These are phyloP conservation scores for Lentinula guzmanii DNA, from an alignment of 768 basidiomycete genomes.

Conservation along the genomic window DNA sequence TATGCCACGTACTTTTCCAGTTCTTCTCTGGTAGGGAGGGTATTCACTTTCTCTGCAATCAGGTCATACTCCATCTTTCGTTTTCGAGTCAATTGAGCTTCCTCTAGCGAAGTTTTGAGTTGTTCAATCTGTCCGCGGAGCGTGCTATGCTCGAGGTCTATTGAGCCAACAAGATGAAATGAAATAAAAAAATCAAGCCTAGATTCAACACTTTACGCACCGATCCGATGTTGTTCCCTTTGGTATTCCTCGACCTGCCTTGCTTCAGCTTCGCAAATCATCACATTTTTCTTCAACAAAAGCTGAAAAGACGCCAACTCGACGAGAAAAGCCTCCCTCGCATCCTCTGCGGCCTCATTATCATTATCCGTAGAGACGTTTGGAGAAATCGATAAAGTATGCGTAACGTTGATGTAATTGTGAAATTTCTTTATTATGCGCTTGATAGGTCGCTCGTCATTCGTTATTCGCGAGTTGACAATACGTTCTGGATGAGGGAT, in stretches of 20 bases:
- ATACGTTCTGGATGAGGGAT: slow-evolving; percentile 53
- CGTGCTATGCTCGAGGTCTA: slow-evolving; percentile 68
- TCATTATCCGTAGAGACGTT: slow-evolving; percentile 18
- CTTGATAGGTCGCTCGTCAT: slow-evolving; percentile 74
- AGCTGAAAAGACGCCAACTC: slow-evolving; percentile 76
- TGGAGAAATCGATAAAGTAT: slow-evolving; percentile 27
- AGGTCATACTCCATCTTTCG: slow-evolving; percentile 86
- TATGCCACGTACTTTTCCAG: slow-evolving; percentile 56
- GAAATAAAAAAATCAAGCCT: neutral
- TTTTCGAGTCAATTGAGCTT: slow-evolving; percentile 68
- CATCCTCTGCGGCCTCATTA: slow-evolving; percentile 49
- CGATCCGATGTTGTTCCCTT: slow-evolving; percentile 63
- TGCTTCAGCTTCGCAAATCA: slow-evolving; percentile 83
- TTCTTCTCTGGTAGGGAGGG: slow-evolving; percentile 70
- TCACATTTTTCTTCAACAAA: slow-evolving; percentile 66
- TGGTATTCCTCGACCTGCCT: slow-evolving; percentile 84
- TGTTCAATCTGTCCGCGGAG: slow-evolving; percentile 69
- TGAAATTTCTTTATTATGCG: slow-evolving; percentile 81
- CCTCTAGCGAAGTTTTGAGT: slow-evolving; percentile 68
- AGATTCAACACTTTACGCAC: slow-evolving; percentile 32
- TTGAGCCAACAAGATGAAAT: neutral
- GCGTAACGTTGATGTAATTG: slow-evolving; percentile 56
- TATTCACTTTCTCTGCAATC: slow-evolving; percentile 78
- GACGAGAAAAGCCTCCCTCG: slow-evolving; percentile 70
- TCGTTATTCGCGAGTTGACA: slow-evolving; percentile 74